A percentile compares a stretch with the other conserved stretches of the same genome.
Conservation (phyloP, 805 yeast genomes). For the Torulaspora franciscae region DNA sequence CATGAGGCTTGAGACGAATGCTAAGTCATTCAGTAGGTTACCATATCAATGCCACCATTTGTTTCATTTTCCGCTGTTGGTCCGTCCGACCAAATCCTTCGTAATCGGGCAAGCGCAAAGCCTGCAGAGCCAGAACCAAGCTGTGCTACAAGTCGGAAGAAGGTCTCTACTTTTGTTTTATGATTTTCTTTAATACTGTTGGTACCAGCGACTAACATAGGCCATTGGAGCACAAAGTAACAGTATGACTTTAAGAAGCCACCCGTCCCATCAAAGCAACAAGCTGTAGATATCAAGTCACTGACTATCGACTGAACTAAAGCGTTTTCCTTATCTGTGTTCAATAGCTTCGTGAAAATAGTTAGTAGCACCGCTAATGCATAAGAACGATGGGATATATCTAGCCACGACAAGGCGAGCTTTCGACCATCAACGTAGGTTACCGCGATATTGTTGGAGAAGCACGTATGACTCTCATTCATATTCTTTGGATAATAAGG, state of each 20-base stretch:
- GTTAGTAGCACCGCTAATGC: conserved; percentile 5
- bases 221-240: conserved; percentile 6
- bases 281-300: conserved; percentile 4
- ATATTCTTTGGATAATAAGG: conserved; percentile 1
- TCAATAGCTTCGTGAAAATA: conserved; percentile 6
- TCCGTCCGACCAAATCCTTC: conserved; percentile 1
- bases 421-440: conserved; percentile 2
- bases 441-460: conserved; percentile 1
- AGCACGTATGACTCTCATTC: background rate
- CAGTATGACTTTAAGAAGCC: conserved; percentile 3
- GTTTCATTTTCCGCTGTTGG: conserved; percentile 2
- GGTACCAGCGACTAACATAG: conserved; percentile 6
- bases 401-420: conserved; percentile 3
- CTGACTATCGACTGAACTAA: conserved; percentile 4
- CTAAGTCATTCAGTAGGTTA: conserved; percentile 1
- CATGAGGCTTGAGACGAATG: background rate
- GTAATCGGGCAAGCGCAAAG: conserved; percentile 3
- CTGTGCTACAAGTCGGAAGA: conserved; percentile 4
- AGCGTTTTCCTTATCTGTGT: background rate
- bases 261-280: conserved; percentile 1
- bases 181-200: conserved; percentile 3
- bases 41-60: conserved; percentile 1
- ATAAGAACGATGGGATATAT: conserved; percentile 6
- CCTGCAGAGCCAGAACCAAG: conserved; percentile 8
- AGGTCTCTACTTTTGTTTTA: conserved; percentile 4